phyloP scores from a whole-genome alignment of 805 yeast genomes.

The Wickerhamiella occidentalis region DNA sequence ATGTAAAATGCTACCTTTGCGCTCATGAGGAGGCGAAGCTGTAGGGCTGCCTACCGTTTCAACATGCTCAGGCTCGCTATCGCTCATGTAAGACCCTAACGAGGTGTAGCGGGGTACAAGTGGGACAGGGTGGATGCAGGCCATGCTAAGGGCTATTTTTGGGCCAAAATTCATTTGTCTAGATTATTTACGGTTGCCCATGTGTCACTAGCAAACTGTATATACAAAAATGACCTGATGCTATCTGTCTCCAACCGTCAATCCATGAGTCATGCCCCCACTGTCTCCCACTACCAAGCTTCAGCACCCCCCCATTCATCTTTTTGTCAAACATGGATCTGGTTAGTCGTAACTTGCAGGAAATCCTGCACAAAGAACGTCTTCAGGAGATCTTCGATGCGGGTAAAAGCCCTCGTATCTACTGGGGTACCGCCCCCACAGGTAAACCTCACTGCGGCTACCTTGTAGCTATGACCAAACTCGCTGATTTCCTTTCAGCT shows the following conservation, averaged over 20 bases:
- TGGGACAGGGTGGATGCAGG: too few relatives aligned
- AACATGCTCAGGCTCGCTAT: conserved; percentile 11
- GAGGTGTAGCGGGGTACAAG: too few relatives aligned
- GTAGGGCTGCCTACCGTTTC: conserved; percentile 11
- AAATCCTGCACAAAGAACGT: conserved; percentile 77
- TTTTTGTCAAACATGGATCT: conserved; percentile 41
- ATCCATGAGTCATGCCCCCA: background rate
- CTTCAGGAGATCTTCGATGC: conserved; percentile 73
- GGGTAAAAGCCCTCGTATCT: conserved; percentile 69
- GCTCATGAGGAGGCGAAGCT: conserved; percentile 4
- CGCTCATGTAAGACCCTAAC: conserved; percentile 1
- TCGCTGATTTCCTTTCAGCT: conserved; percentile 89
- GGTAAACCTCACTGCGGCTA: conserved; percentile 98
- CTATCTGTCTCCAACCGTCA: background rate
- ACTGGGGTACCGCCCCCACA: conserved; percentile 99
- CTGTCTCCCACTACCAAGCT: background rate
- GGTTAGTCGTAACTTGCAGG: conserved; percentile 81
- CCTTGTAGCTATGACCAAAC: conserved; percentile 93
- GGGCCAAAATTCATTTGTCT: too few relatives aligned
- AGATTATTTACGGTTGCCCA: too few relatives aligned
- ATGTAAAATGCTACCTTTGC: background rate
- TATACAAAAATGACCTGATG: too few relatives aligned
- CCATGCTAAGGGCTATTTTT: too few relatives aligned
- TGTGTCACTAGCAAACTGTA: too few relatives aligned
- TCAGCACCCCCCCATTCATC: too few relatives aligned